phyloP scores from a whole-genome alignment of 208 protist genomes.

The Wallacemonas sp. region DNA sequence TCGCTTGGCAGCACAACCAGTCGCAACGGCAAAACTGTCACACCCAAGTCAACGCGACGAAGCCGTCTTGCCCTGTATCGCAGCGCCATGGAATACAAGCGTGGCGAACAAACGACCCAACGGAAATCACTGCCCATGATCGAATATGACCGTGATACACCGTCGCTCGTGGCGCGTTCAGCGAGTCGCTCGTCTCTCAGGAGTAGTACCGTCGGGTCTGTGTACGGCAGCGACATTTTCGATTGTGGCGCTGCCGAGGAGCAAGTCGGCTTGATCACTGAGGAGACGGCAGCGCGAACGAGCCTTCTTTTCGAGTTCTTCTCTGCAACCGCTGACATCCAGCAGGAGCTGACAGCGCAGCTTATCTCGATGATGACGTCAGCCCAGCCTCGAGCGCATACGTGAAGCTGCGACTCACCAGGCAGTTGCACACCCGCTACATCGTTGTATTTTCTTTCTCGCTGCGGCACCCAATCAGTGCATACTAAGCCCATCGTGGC shows the following conservation, averaged over 20 bases:
- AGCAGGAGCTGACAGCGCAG: neutral
- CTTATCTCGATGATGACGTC: neutral
- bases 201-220: neutral
- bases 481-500: no score
- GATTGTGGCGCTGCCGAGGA: neutral
- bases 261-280: neutral
- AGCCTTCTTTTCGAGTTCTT: neutral
- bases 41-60: neutral
- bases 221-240: slow-evolving; percentile 6
- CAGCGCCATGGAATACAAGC: neutral
- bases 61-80: neutral
- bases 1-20: slow-evolving; percentile 1
- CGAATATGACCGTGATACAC: neutral
- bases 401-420: no score
- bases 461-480: no score
- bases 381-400: neutral
- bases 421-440: no score
- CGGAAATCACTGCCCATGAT: no score
- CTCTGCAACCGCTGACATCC: neutral
- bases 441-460: no score
- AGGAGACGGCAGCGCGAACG: neutral
- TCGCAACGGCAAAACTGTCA: neutral
- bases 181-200: neutral
- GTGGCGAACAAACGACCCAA: no score
- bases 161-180: neutral